Evolutionary conservation across 2,329 filamentous ascomycete genomes (phyloP), one percentile per base, ranked within the genome.

Genomic region (Fusarium sp.): DNA sequence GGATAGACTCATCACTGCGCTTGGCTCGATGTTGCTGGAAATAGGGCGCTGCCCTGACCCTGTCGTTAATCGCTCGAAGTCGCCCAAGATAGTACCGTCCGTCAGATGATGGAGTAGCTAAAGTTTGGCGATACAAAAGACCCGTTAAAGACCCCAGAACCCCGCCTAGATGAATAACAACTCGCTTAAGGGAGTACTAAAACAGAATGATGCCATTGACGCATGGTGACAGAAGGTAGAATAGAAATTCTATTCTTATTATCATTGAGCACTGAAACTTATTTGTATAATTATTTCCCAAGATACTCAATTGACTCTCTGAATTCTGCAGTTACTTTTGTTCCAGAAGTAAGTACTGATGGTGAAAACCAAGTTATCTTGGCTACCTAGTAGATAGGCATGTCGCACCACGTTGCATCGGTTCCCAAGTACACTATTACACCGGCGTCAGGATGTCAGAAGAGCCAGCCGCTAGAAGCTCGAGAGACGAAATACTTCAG

Each of bases 1-100:
- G 45, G 65, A 57, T 30, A 65, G 44, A 39, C 62, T 53, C 67
- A 70, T 70, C 50, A 56, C 58, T 49, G 42, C 28, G 21, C 25
- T 34, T 55, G 41, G 16, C 50, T 66, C 53, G 59, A 37, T 45
- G 28, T 49, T 61, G 44, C 52, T 31, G n/a, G 30, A 53, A 37
- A 43, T 43, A 21, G 34, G 46, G 52, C 46, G 34, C 42, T 49
- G 53, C 62, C 62, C 56, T 51, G 42, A 48, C 63, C 49, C 62
- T 62, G 37, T 59, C 34, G 42, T 58, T 50, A 49, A 55, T 67
- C 37, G 49, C 45, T 57, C 25, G 23, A 44, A 46, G 39, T 51
- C 42, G 31, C 44, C 57, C 41, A 42, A 31, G 14, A 31, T 26
- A 21, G 28, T 58, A 34, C 16, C 28, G 30, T 37, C 11, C 37